phyloP scores from a whole-genome alignment of 2,329 filamentous ascomycete genomes.

The Hyphodiscus sp. region DNA sequence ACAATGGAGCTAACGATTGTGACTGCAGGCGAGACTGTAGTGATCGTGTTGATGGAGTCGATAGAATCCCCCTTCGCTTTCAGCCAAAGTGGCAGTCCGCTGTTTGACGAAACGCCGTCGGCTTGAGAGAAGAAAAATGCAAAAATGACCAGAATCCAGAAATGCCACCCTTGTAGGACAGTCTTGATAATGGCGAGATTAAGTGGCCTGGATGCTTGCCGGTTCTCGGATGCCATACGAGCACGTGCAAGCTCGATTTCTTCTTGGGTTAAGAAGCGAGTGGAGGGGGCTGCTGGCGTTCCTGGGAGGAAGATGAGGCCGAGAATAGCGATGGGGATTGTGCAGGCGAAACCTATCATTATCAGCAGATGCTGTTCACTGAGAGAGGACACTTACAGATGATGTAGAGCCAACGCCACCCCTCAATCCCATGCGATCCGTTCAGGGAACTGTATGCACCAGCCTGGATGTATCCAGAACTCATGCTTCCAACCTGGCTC shows the following conservation, averaged over 20 bases:
- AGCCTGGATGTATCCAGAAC: too few species aligned
- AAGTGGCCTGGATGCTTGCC: conserved; percentile 1
- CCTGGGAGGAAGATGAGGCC: conserved; percentile 18
- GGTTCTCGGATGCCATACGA: conserved; percentile 3
- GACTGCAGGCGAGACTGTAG: conserved; percentile 7
- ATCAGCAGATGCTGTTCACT: too few species aligned
- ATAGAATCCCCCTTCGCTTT: conserved; percentile 4
- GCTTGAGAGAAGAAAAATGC: conserved; percentile 13
- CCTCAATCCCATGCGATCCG: too few species aligned
- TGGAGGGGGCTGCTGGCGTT: conserved; percentile 6
- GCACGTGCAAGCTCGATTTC: conserved; percentile 6
- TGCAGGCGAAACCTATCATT: conserved; percentile 30
- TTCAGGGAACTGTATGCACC: too few species aligned
- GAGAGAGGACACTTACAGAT: too few species aligned
- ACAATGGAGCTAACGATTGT: conserved; percentile 7
- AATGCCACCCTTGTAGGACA: conserved; percentile 9
- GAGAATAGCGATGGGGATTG: conserved; percentile 20
- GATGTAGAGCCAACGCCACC: too few species aligned
- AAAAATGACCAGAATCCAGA: conserved; percentile 8
- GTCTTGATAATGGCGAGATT: conserved; percentile 3
- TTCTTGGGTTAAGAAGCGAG: conserved; percentile 2
- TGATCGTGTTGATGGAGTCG: conserved; percentile 8
- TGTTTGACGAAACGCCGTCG: conserved; percentile 11
- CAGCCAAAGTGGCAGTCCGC: conserved; percentile 7
- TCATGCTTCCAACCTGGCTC: too few species aligned